A percentile compares a stretch with the other conserved stretches of the same genome.
Conservation (phyloP, 305 asterid species). For the Striga hermonthica region DNA sequence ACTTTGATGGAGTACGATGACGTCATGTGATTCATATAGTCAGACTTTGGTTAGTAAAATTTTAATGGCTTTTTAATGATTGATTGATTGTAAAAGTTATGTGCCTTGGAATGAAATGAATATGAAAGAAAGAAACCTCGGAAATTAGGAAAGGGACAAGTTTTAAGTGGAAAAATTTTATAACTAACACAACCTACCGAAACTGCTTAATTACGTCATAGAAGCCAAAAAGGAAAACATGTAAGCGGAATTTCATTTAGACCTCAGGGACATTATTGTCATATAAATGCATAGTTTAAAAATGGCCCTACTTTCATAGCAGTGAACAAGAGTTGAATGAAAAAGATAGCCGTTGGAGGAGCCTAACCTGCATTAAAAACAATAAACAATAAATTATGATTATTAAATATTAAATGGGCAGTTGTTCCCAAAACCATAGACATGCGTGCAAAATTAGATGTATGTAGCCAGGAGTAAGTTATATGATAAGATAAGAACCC, state of each 20-base stretch:
- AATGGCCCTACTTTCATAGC: slow-evolving; percentile 18
- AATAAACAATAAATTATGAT: not conserved
- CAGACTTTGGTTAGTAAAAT: no score
- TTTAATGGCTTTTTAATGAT: no score
- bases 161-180: not conserved
- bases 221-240: not conserved
- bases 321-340: slow-evolving; percentile 29
- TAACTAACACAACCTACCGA: slow-evolving; percentile 27
- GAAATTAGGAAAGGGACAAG: slow-evolving; percentile 19
- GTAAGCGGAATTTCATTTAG: no score
- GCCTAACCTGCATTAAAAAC: slow-evolving; percentile 23
- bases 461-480: no score
- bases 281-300: not conserved
- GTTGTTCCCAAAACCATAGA: slow-evolving; percentile 34
- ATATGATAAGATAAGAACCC: not conserved
- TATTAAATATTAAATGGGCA: slow-evolving; percentile 18
- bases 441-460: slow-evolving; percentile 34
- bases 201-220: not conserved
- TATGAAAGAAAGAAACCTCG: slow-evolving; percentile 5
- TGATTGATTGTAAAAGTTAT: no score
- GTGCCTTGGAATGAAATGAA: no score
- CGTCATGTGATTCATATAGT: no score
- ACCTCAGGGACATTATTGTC: slow-evolving; percentile 31
- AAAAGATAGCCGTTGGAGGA: slow-evolving; percentile 75
- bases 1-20: no score